Base-by-base conservation (phyloP, 257 asterid species). In the Ballota nigra region DNA sequence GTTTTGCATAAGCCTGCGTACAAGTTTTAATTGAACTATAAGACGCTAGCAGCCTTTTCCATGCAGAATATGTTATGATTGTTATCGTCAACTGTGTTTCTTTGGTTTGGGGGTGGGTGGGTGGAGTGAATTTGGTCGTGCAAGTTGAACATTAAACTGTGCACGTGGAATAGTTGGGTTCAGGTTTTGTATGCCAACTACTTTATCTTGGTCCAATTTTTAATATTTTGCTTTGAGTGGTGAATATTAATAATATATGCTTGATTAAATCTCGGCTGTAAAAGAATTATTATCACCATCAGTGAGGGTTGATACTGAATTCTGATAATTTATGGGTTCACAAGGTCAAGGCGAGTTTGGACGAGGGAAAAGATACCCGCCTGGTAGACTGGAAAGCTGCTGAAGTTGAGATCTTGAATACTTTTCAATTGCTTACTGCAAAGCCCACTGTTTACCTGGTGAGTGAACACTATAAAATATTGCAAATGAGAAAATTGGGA, bases 361-460 rank as follows among this genome's bases (percentile, higher is more conserved):
- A 74, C 65, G 99, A 88, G 80, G 96, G 94, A 62, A 92, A 92
- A 77, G 98, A 95, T 81, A 80, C 79, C 74, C 97, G 99, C 52
- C 79, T 91, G 58, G 89, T 86, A 83, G 97, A 95, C 4, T 95
- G 99, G 99, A 95, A 95, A 84, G 93, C 96, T 83, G 97, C 97
- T 74, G 99, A 95, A 38, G 66, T 87, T 75, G 99, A 95, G 84
- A 84, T 95, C 58, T 72, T 95, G 83, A 95, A 95, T 84, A 95
- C 96, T 62, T 87, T 95, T 71, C 99, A 95, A 75, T 82, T 95
- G 96, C 94, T 95, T 73, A 87, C 97, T 49, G 98, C 99, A 6
- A 95, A 95, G 81, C 97, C 99, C 22, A 92, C 92, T 79, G 96
- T 95, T 66, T 95, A 95, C 91, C 81, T 95, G 98, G 99, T 95